Evolutionary conservation across 2,329 filamentous ascomycete species (phyloP).

Genomic region (Escovopsis sp.): DNA sequence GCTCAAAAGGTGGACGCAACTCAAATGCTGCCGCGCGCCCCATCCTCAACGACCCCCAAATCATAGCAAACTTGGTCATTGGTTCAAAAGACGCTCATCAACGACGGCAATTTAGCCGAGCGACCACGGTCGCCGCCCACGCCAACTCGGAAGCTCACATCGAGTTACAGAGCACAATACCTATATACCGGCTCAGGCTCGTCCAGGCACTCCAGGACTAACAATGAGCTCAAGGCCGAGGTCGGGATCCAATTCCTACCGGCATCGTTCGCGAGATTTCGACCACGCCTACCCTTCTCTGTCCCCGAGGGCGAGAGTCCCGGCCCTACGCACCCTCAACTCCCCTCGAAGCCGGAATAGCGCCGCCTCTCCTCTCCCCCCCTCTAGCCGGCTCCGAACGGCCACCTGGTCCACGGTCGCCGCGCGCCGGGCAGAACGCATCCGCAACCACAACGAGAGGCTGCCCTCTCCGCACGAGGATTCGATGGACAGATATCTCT

Average conservation of each 20-base stretch:
- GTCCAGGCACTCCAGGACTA: not conserved
- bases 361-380: constrained; percentile 9
- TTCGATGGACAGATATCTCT: constrained; percentile 12
- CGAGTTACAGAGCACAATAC: not conserved
- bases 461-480: constrained; percentile 12
- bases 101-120: no score
- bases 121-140: no score
- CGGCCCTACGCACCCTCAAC: constrained; percentile 18
- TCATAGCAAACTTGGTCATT: no score
- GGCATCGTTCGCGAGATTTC: constrained; percentile 16
- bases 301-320: constrained; percentile 17
- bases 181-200: not conserved
- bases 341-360: constrained; percentile 16
- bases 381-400: constrained; percentile 3
- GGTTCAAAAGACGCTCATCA: no score
- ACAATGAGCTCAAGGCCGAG: constrained; percentile 21
- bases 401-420: constrained; percentile 14
- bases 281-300: constrained; percentile 17
- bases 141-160: no score
- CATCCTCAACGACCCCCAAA: no score
- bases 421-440: constrained; percentile 19
- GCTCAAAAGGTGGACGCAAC: no score
- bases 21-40: no score
- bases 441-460: constrained; percentile 19
- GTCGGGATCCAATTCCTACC: constrained; percentile 16